These are phyloP conservation scores for Pestalotiopsis sp. DNA, from an alignment of 2,329 filamentous ascomycete genomes.

Conservation along the genomic window DNA sequence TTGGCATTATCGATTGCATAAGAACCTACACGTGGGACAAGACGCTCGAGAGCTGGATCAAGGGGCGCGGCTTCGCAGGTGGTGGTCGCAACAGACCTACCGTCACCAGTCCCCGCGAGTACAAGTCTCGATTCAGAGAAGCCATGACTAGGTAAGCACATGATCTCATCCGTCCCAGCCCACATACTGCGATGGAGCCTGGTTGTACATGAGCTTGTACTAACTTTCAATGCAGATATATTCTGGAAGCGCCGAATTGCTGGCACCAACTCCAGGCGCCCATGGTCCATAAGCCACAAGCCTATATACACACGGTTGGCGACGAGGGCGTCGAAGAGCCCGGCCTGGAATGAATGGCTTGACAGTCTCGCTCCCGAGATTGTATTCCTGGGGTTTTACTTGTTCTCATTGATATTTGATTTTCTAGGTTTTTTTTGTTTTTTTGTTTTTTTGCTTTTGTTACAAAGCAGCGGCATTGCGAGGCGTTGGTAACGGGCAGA, in stretches of 20 bases:
- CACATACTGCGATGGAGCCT: not conserved
- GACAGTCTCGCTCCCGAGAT: no score
- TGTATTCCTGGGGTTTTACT: not conserved
- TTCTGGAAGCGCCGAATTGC: conserved; percentile 72
- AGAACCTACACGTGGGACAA: conserved; percentile 99
- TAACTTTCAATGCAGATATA: conserved; percentile 51
- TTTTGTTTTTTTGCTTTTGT: not conserved
- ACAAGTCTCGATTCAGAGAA: conserved; percentile 92
- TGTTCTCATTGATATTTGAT: not conserved
- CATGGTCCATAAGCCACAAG: conserved; percentile 23
- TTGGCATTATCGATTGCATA: conserved; percentile 98
- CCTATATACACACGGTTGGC: conserved; percentile 18
- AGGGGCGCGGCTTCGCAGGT: conserved; percentile 83
- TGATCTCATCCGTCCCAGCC: no score
- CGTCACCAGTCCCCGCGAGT: conserved; percentile 95
- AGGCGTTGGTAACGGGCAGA: conserved; percentile 4
- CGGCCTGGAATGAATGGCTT: not conserved
- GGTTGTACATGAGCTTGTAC: not conserved
- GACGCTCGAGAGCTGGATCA: conserved; percentile 99
- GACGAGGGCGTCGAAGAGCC: conserved; percentile 14
- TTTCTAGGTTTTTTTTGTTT: not conserved
- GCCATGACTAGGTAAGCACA: conserved; percentile 82
- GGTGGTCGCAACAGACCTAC: conserved; percentile 83
- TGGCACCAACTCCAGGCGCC: conserved; percentile 66
- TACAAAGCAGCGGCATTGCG: not conserved